Base-by-base conservation (phyloP, 1,139 yeast species). In the Geotrichum carabidarum region DNA sequence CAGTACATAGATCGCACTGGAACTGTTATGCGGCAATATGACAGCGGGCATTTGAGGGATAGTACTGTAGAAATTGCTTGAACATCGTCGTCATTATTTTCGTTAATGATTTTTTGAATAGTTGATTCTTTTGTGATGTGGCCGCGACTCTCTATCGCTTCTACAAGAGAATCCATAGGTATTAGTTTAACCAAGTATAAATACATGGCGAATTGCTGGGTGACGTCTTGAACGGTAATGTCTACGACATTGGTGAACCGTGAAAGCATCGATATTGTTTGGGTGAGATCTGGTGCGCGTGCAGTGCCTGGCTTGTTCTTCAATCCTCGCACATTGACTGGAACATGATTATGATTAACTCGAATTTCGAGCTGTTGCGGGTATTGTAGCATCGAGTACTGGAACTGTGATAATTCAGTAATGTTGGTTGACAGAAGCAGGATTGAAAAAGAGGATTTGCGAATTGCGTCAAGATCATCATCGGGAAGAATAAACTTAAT, bases 1-100 rank as follows among this genome's bases (percentile, higher is more conserved):
- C 78, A 75, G 18, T 52, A 56, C n/a, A 62, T 57, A 1, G 77
- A 69, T 18, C 78, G 61, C 4, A 72, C 62, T 0, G 78, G 78
- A 5, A 64, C 48, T 14, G 58, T 56, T 45, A 75, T 71, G 18
- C 75, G 65, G n/a, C 66, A 57, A 55, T 62, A 68, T 35, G 73
- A 64, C 5, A 74, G 63, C 1, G 75, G 75, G 57, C 75, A 76
- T 50, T 65, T 70, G 35, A 75, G 62, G 8, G 72, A 60, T 50
- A 70, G 67, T 3, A 66, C 64, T 4, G 71, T 66, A 15, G 72
- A 63, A 31, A 69, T 65, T 18, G 73, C 68, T 35, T 64, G 68
- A 22, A 75, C 63, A 44, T 72, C 77, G n/a, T 72, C 77, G 45
- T 73, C 77, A 9, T 63, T 65, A 36, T 64, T 62, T 2, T 60